phyloP scores from a whole-genome alignment of 2,329 filamentous ascomycete genomes.

The Penicillium sp. region DNA sequence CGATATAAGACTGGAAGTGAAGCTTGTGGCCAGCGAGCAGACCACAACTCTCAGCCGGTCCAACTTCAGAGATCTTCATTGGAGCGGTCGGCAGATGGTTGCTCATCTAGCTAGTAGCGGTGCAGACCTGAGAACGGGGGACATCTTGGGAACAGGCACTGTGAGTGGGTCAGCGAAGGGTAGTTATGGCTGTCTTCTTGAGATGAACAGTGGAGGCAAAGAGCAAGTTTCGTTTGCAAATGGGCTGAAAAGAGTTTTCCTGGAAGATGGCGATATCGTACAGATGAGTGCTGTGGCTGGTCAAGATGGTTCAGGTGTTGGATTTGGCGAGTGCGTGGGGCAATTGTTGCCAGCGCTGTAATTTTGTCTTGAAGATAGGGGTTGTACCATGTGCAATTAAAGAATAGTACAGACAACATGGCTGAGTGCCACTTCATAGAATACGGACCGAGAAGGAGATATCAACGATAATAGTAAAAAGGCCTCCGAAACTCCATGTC shows the following conservation, averaged over 20 bases:
- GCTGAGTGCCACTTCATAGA: background rate
- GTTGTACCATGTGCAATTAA: background rate
- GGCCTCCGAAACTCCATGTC: background rate
- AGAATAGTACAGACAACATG: constrained; percentile 3
- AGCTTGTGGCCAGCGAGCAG: constrained; percentile 13
- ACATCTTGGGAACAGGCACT: constrained; percentile 36
- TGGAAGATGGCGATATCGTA: constrained; percentile 32
- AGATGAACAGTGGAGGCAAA: constrained; percentile 30
- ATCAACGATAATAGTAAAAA: background rate
- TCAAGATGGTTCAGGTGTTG: constrained; percentile 23
- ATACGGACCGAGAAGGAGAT: background rate
- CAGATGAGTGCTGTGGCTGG: constrained; percentile 30
- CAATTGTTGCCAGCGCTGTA: constrained; percentile 15
- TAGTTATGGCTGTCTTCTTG: constrained; percentile 30
- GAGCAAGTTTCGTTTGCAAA: constrained; percentile 18
- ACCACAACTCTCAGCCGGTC: constrained; percentile 16
- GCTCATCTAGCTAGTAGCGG: constrained; percentile 33
- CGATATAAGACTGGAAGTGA: constrained; percentile 24
- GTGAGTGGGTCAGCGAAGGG: constrained; percentile 26
- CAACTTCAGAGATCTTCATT: constrained; percentile 26
- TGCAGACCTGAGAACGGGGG: constrained; percentile 32
- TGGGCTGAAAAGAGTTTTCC: constrained; percentile 20
- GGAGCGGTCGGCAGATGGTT: constrained; percentile 33
- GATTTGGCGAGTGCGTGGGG: constrained; percentile 34
- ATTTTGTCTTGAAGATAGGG: background rate